Evolutionary conservation across 116 monocot species (phyloP), one percentile per base, ranked within the genome.

Genomic region (Phalaenopsis hybrid): DNA sequence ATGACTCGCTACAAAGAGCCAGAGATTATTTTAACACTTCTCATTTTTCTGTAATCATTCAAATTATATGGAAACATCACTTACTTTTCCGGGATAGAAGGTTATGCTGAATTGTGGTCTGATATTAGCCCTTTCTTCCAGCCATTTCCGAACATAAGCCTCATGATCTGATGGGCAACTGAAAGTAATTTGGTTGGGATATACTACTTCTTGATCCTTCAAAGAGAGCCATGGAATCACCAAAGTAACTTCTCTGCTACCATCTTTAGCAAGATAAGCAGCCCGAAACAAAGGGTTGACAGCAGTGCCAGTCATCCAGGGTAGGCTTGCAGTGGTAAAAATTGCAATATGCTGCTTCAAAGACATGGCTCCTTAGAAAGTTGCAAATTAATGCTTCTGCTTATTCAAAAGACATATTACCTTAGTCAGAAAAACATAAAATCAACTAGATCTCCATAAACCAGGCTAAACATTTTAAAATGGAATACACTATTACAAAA

Each of bases 251-350:
- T 88, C 88, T 79, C 79, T 82, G 2, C 83, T 78, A 13, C 88
- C 87, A 59, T 83, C 65, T 79, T 82, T 91, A 33, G 92, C 89
- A 44, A 96, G 92, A 84, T 91, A 96, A 55, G 96, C 92, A 70
- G 96, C 96, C 49, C 96, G 89, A 80, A 96, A 96, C 51, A 96
- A 86, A 25, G 96, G 96, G 65, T 96, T 96, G 23, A 96, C 84
- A 45, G 96, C 91, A 57, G 93, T 96, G n/a, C 96, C 93, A 50
- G 96, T 96, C 96, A 96, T 91, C 96, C 96, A 96, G 72, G 96
- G 96, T 50, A 96, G 88, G 83, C 96, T 92, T 46, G 96, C 96
- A 55, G 96, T 96, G 34, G 96, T 96, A 57, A 93, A 93, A 80
- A 96, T 93, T 37, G 93, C 86, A 81, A 96, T 89, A 44, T 92